Percentiles rank a stretch among this genome's conserved stretches.
Evolutionary conservation across 2,329 filamentous ascomycete species (phyloP).

Genomic region (Aaosphaeria pasadenensis): DNA sequence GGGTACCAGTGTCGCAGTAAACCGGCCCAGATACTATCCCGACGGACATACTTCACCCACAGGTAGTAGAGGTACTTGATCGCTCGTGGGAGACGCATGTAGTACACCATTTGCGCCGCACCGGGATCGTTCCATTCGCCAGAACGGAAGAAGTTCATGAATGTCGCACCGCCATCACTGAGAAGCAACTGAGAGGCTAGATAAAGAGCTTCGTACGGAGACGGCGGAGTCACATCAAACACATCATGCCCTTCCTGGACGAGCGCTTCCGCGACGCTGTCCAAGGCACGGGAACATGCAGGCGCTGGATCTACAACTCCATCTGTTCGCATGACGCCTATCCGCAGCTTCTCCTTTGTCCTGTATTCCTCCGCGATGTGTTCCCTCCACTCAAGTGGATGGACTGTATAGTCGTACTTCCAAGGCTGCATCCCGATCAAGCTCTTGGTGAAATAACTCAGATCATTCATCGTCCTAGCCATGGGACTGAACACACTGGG

Average conservation of each 20-base stretch:
- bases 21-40: conserved; percentile 75
- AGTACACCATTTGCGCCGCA: conserved; percentile 68
- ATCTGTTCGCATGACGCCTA: conserved; percentile 77
- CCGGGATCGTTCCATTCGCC: conserved; percentile 80
- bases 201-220: conserved; percentile 69
- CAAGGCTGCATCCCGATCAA: conserved; percentile 81
- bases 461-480: conserved; percentile 78
- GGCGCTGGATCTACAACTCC: conserved; percentile 83
- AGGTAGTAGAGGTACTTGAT: conserved; percentile 84
- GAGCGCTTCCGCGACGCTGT: conserved; percentile 68
- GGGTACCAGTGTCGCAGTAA: conserved; percentile 70
- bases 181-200: conserved; percentile 80
- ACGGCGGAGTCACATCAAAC: conserved; percentile 61
- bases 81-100: conserved; percentile 70
- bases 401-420: conserved; percentile 82
- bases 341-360: conserved; percentile 61
- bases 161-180: conserved; percentile 78
- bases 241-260: conserved; percentile 72
- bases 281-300: conserved; percentile 74
- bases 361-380: conserved; percentile 58
- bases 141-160: conserved; percentile 70
- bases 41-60: conserved; percentile 79
- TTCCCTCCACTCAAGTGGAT: conserved; percentile 76
- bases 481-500: conserved; percentile 89
- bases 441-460: conserved; percentile 78